These are phyloP conservation scores for Phallus indusiatus DNA, from an alignment of 768 basidiomycete genomes.

Conservation along the genomic window DNA sequence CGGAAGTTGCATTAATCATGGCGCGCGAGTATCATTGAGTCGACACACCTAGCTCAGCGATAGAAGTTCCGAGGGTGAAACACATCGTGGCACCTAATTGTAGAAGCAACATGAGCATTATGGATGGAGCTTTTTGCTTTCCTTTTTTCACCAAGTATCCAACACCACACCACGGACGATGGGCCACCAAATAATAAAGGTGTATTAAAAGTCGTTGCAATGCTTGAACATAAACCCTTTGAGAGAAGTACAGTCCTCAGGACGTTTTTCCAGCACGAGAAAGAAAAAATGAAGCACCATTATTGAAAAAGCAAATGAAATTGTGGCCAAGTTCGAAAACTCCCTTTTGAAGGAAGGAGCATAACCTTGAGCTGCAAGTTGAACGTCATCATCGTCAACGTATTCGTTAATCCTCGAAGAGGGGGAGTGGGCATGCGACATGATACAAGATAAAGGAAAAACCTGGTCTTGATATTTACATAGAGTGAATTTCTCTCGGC, in stretches of 20 bases:
- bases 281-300: constrained; percentile 7
- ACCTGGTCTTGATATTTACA: too few relatives aligned
- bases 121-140: too few relatives aligned
- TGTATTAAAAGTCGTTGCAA: constrained; percentile 73
- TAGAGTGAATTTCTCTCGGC: too few relatives aligned
- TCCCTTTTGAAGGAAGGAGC: constrained; percentile 78
- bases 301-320: constrained; percentile 7
- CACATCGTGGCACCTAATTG: constrained; percentile 48
- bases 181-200: constrained; percentile 63
- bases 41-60: constrained; percentile 48
- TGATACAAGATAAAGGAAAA: too few relatives aligned
- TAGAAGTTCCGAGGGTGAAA: constrained; percentile 52
- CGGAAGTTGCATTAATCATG: too few relatives aligned
- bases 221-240: constrained; percentile 70
- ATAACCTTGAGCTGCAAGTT: constrained; percentile 8
- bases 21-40: constrained; percentile 18
- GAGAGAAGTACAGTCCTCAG: constrained; percentile 55
- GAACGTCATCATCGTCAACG: constrained; percentile 18
- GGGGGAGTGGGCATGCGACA: constrained; percentile 21
- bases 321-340: constrained; percentile 72
- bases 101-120: neutral
- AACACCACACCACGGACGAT: constrained; percentile 63
- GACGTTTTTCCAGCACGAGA: neutral
- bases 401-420: constrained; percentile 28
- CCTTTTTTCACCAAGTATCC: constrained; percentile 42